phyloP scores from a whole-genome alignment of 768 basidiomycete species.

The Mycena epipterygia region DNA sequence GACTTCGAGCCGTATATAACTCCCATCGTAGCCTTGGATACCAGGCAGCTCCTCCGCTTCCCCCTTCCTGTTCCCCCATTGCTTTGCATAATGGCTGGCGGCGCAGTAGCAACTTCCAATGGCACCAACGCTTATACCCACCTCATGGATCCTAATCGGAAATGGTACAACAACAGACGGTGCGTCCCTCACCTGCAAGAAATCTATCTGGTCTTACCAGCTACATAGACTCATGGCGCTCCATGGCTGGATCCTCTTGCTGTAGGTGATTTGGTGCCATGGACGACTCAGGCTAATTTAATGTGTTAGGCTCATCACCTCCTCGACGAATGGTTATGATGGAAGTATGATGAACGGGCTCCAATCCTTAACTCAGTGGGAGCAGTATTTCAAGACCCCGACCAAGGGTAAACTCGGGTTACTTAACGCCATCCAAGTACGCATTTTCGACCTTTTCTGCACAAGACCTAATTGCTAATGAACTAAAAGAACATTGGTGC shows the following conservation, averaged over 20 bases:
- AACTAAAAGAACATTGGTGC: conserved; percentile 72
- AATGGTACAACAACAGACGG: conserved; percentile 65
- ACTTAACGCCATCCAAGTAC: conserved; percentile 80
- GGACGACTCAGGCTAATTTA: neutral
- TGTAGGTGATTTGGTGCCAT: conserved; percentile 55
- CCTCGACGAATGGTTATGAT: conserved; percentile 82
- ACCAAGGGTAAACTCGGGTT: conserved; percentile 71
- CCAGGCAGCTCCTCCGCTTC: too few relatives aligned
- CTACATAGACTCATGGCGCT: conserved; percentile 67
- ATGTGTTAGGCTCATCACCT: conserved; percentile 73
- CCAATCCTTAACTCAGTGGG: conserved; percentile 77
- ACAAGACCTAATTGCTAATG: neutral
- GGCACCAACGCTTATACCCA: conserved; percentile 45
- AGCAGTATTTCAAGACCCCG: conserved; percentile 70
- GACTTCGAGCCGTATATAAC: neutral
- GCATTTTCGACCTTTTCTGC: neutral
- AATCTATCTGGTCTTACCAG: neutral
- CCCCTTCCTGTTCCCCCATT: too few relatives aligned
- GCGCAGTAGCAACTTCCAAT: conserved; percentile 34
- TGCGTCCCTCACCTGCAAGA: conserved; percentile 15
- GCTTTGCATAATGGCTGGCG: conserved; percentile 41
- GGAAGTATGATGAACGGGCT: conserved; percentile 87
- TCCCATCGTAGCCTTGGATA: neutral
- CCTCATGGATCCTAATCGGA: conserved; percentile 55
- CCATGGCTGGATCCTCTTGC: conserved; percentile 77